These are phyloP conservation scores for Chlorella sp. DNA, from an alignment of 139 green algal species.

Conservation along the genomic window DNA sequence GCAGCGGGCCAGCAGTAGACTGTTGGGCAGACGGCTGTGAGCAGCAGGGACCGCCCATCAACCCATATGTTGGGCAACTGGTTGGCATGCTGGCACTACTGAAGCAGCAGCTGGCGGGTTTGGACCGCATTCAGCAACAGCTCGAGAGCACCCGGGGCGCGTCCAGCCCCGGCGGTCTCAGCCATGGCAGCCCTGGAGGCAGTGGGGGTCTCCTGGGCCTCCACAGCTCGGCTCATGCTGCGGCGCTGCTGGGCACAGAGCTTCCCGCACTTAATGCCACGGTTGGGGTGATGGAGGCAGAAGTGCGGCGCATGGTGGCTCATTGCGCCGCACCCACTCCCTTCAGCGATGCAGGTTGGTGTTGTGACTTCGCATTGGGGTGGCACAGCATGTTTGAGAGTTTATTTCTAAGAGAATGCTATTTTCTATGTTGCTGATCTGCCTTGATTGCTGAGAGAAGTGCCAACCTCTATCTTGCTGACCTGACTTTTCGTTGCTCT, in stretches of 20 bases:
- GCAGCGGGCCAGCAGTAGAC: background rate
- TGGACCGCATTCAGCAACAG: constrained; percentile 16
- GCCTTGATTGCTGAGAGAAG: background rate
- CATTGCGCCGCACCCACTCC: background rate
- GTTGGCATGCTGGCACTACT: constrained; percentile 45
- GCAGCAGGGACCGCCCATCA: background rate
- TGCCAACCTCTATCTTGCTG: background rate
- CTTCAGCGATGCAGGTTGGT: background rate
- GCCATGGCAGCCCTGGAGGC: background rate
- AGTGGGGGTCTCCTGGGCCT: background rate
- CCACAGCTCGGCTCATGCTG: background rate
- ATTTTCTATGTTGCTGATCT: background rate
- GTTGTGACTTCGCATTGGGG: background rate
- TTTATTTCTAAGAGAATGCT: background rate
- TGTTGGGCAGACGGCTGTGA: background rate
- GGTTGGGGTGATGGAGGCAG: constrained; percentile 27
- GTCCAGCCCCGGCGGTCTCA: background rate
- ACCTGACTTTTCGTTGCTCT: background rate
- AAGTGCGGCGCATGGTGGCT: background rate
- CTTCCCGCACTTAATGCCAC: constrained; percentile 38
- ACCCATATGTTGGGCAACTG: background rate
- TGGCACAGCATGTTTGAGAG: background rate
- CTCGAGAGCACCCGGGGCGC: background rate
- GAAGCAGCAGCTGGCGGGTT: constrained; percentile 34
- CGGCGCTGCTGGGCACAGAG: constrained; percentile 37